These are phyloP conservation scores for Sechiopsis laciniata DNA, from an alignment of 306 rosid species.

Conservation along the genomic window DNA sequence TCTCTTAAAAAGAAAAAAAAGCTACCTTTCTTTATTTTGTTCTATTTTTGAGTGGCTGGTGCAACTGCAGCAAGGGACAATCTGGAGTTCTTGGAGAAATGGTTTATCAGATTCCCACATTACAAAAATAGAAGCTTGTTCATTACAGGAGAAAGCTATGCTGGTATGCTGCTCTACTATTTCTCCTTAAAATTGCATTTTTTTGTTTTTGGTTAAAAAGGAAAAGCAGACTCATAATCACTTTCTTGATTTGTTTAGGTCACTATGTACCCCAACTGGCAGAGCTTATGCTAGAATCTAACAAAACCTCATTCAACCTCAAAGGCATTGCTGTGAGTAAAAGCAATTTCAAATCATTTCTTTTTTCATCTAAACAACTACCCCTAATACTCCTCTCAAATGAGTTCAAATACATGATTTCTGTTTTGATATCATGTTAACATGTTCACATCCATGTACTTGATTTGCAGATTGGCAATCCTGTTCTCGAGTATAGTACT, in stretches of 20 bases:
- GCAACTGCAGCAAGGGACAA: conserved; percentile 28
- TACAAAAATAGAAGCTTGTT: conserved; percentile 43
- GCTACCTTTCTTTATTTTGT: background rate
- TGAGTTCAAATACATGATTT: conserved; percentile 6
- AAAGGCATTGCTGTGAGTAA: conserved; percentile 53
- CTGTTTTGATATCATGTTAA: background rate
- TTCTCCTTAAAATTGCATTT: background rate
- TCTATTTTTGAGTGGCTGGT: background rate
- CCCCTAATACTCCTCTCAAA: background rate
- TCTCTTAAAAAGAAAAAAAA: background rate
- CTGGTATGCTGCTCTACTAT: conserved; percentile 23
- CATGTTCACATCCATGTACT: background rate
- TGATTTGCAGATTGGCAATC: conserved; percentile 45
- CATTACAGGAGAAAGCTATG: conserved; percentile 51
- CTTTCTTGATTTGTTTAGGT: conserved; percentile 20
- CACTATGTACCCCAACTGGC: conserved; percentile 58
- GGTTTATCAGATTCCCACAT: conserved; percentile 46
- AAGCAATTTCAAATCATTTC: background rate
- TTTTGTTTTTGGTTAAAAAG: background rate
- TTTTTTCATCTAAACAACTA: background rate
- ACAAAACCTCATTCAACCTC: conserved; percentile 36
- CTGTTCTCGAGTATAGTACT: conserved; percentile 46
- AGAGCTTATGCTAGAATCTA: conserved; percentile 43
- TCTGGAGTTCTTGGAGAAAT: conserved; percentile 44
- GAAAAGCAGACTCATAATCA: background rate